Percentiles rank a stretch among this genome's conserved stretches.
These are phyloP conservation scores for Epichloe glyceriae DNA, from an alignment of 2,329 filamentous ascomycete genomes.

Conservation along the genomic window DNA sequence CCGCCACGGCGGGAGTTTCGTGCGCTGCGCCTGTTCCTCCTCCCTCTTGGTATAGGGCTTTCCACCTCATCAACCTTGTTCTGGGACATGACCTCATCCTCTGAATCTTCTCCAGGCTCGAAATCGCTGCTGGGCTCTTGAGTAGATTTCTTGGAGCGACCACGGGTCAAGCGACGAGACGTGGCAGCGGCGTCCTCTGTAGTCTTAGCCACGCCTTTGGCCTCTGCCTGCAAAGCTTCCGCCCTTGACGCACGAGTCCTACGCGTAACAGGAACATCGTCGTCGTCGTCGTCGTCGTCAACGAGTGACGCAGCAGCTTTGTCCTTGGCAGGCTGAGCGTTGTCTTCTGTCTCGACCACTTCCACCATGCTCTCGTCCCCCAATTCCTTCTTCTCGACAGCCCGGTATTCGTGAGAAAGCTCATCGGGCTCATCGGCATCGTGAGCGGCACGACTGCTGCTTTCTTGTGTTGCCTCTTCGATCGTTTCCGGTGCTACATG, in stretches of 20 bases:
- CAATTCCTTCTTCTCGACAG: slow-evolving; percentile 17
- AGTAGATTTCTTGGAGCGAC: slow-evolving; percentile 29
- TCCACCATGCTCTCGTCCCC: slow-evolving; percentile 18
- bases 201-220: slow-evolving; percentile 13
- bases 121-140: slow-evolving; percentile 49
- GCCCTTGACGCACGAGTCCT: slow-evolving; percentile 29
- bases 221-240: slow-evolving; percentile 18
- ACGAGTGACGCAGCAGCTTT: slow-evolving; percentile 10
- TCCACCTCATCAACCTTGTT: slow-evolving; percentile 31
- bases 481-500: slow-evolving; percentile 36
- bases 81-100: slow-evolving; percentile 37
- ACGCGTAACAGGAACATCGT: slow-evolving; percentile 35
- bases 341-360: slow-evolving; percentile 10
- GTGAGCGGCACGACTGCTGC: slow-evolving; percentile 20
- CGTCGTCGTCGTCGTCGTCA: slow-evolving; percentile 26
- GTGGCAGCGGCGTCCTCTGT: slow-evolving; percentile 19
- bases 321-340: slow-evolving; percentile 15
- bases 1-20: slow-evolving; percentile 34
- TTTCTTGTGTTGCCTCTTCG: slow-evolving; percentile 42
- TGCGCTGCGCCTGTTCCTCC: slow-evolving; percentile 25
- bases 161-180: slow-evolving; percentile 34
- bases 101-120: slow-evolving; percentile 46
- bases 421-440: slow-evolving; percentile 26
- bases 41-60: slow-evolving; percentile 38
- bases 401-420: slow-evolving; percentile 20